Evolutionary conservation across 495 filamentous ascomycete species (phyloP), one percentile per base, ranked within the genome.

Genomic region (Talaromyces wortmannii): DNA sequence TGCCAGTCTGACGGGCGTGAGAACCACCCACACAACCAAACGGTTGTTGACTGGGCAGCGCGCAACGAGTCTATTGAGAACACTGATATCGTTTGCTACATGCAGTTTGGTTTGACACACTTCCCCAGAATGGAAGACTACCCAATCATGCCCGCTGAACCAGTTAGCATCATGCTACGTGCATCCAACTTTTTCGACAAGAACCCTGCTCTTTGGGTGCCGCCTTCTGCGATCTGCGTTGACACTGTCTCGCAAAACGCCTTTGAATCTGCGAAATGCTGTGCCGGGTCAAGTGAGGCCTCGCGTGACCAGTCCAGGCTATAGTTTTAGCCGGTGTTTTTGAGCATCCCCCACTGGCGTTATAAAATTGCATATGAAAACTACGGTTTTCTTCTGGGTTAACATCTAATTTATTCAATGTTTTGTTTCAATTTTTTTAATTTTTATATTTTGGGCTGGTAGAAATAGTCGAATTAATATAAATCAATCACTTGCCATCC

Each of bases 161-260:
- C 79, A 6, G 86, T 91, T 70, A 79, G 78, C 52, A 78, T 89
- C 13, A 73, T 75, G 59, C 55, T 90, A 59, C 82, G 84, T 59
- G 84, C 86, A 4, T 78, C 77, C 5, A 86, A 88, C 55, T 89
- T 89, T 73, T 87, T 87, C 62, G 77, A 82, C 40, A 77, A 74
- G 69, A 90, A 89, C 58, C 87, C 86, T 5, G 83, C 83, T 23
- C 60, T 88, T 6, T 86, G 88, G 71, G 87, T 90, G 40, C 79
- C 85, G 40, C 82, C 82, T 10, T 77, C 72, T 48, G 75, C 64
- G n/a, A 46, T 53, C 30, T 50, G 33, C 43, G 45, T 57, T n/a
- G 55, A 57, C 45, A 52, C 47, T 2, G 44, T 52, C 23, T 57
- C 55, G 49, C 47, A 52, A 16, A 31, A 53, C 45, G 55, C 55